Percentiles rank a stretch among this genome's conserved stretches.
These are phyloP conservation scores for Zymoseptoria passerinii DNA, from an alignment of 2,329 filamentous ascomycete species.

Conservation along the genomic window DNA sequence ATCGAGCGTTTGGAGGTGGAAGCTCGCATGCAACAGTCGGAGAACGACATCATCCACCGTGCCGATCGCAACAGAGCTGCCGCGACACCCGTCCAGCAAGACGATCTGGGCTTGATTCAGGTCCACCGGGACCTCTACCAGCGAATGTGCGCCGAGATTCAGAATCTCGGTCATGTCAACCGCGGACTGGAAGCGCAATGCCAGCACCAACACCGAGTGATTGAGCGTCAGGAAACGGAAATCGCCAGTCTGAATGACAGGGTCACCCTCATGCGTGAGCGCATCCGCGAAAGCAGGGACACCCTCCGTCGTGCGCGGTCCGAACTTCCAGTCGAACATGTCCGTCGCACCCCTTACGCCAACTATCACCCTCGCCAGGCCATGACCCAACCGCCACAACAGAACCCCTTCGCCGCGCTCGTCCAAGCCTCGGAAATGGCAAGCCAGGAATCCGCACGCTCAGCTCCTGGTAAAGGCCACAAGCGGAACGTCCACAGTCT, in stretches of 20 bases:
- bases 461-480: conserved; percentile 51
- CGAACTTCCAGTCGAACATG: conserved; percentile 13
- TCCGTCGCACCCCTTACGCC: conserved; percentile 40
- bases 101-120: conserved; percentile 39
- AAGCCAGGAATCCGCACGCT: conserved; percentile 51
- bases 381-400: conserved; percentile 37
- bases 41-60: conserved; percentile 74
- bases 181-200: conserved; percentile 55
- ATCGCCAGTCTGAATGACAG: conserved; percentile 64
- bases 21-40: conserved; percentile 80
- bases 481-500: conserved; percentile 71
- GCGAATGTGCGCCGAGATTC: conserved; percentile 44
- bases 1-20: conserved; percentile 83
- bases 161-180: conserved; percentile 59
- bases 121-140: conserved; percentile 47
- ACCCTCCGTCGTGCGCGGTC: conserved; percentile 56
- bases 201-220: conserved; percentile 66
- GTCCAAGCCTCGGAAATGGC: conserved; percentile 67
- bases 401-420: conserved; percentile 60
- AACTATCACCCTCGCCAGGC: conserved; percentile 35
- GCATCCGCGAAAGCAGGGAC: conserved; percentile 83
- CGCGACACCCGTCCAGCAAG: conserved; percentile 31
- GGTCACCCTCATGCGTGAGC: conserved; percentile 65
- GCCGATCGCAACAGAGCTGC: conserved; percentile 58
- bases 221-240: conserved; percentile 70